These are phyloP conservation scores for Camellia granthamiana DNA, from an alignment of 148 eudicot species.

Conservation along the genomic window DNA sequence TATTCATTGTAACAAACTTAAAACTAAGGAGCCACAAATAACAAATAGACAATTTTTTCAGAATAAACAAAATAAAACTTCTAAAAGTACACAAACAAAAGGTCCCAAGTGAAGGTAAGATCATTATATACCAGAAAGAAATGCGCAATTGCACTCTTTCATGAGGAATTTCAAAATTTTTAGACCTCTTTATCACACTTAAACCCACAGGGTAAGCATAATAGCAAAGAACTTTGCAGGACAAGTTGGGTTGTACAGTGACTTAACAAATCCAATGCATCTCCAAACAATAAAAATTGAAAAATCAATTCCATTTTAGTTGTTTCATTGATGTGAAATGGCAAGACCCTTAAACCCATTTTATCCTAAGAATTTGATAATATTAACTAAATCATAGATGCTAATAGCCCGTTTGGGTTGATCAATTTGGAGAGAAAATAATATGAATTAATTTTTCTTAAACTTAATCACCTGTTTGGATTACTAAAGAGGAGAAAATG, in stretches of 20 bases:
- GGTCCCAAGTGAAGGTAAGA: background rate
- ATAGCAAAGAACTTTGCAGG: background rate
- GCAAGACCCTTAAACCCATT: background rate
- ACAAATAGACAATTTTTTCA: background rate
- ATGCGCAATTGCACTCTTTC: background rate
- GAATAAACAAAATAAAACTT: background rate
- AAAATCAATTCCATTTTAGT: background rate
- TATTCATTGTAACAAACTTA: background rate
- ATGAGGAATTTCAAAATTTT: background rate
- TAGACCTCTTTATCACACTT: background rate
- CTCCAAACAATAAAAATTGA: background rate
- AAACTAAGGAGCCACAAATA: background rate
- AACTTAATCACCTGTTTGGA: too few relatives aligned
- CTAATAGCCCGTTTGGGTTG: too few relatives aligned
- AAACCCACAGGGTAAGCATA: too few relatives aligned
- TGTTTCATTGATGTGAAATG: background rate
- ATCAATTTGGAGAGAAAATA: too few relatives aligned
- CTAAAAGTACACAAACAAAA: background rate
- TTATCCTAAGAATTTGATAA: background rate
- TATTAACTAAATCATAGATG: background rate
- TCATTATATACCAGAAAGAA: background rate
- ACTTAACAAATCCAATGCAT: background rate
- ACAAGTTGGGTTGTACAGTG: background rate
- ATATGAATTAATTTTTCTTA: too few relatives aligned
- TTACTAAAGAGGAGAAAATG: too few relatives aligned